These are phyloP conservation scores for Flaveria sonorensis DNA, from an alignment of 129 eudicot genomes.

Conservation along the genomic window DNA sequence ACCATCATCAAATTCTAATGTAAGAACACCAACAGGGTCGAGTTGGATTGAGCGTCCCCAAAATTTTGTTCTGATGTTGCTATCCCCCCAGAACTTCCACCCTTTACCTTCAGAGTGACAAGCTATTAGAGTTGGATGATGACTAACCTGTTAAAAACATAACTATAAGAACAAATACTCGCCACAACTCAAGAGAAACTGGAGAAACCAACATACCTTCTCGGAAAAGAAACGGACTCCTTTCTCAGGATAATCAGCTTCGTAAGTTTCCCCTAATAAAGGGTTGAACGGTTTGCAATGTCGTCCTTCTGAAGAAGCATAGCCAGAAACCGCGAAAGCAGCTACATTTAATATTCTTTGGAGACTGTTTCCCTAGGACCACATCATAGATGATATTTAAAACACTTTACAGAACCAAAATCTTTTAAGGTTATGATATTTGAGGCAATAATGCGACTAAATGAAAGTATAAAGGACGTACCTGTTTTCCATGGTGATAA, in stretches of 20 bases:
- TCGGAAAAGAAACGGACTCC: constrained; percentile 90
- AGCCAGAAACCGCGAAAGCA: constrained; percentile 96
- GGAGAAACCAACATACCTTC: constrained; percentile 53
- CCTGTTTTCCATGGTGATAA: constrained; percentile 77
- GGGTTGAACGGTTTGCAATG: constrained; percentile 96
- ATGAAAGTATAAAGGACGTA: constrained; percentile 16
- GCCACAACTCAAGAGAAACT: not conserved
- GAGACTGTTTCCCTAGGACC: constrained; percentile 69
- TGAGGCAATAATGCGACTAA: too few species aligned
- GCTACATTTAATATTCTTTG: constrained; percentile 75
- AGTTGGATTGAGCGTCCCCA: constrained; percentile 90
- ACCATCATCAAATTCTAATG: constrained; percentile 87
- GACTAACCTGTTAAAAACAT: constrained; percentile 64
- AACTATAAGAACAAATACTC: not conserved
- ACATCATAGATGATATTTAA: constrained; percentile 10
- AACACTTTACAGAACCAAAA: not conserved
- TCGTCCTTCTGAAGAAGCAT: constrained; percentile 85
- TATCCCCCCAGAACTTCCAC: constrained; percentile 90
- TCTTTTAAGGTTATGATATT: not conserved
- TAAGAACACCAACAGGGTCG: constrained; percentile 83
- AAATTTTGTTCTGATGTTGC: constrained; percentile 76
- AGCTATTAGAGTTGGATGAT: constrained; percentile 89
- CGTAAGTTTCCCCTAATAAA: constrained; percentile 90
- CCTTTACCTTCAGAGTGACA: constrained; percentile 93
- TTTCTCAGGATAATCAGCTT: constrained; percentile 92